These are phyloP conservation scores for Sphaerulina populicola DNA, from an alignment of 2,329 filamentous ascomycete species.

Conservation along the genomic window DNA sequence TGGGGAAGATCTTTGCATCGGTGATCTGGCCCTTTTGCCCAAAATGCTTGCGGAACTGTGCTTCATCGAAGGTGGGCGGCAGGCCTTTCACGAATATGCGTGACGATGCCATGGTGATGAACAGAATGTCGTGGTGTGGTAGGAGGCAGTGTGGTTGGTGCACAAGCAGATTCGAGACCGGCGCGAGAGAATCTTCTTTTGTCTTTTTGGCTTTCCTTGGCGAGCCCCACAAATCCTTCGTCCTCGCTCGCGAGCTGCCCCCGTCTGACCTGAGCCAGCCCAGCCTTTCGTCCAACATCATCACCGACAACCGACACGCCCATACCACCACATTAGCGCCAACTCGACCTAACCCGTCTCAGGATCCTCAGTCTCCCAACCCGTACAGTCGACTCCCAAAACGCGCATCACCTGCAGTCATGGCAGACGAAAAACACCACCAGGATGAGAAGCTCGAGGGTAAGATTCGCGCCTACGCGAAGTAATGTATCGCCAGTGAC, in stretches of 20 bases:
- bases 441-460: slow-evolving; percentile 58
- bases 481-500: slow-evolving; percentile 5
- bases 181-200: not conserved
- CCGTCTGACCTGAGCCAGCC: too few relatives aligned
- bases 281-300: not conserved
- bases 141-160: not conserved
- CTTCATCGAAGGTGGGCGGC: slow-evolving; percentile 75
- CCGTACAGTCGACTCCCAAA: not conserved
- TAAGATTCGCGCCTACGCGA: slow-evolving; percentile 37
- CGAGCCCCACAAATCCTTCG: not conserved
- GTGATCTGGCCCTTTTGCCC: slow-evolving; percentile 65
- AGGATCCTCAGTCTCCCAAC: not conserved
- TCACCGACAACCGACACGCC: not conserved
- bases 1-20: slow-evolving; percentile 82
- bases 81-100: slow-evolving; percentile 65
- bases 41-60: slow-evolving; percentile 85
- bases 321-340: not conserved
- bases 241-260: not conserved
- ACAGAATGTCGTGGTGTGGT: not conserved
- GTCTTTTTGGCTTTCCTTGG: not conserved
- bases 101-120: slow-evolving; percentile 58
- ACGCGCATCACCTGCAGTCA: slow-evolving; percentile 11
- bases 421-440: slow-evolving; percentile 25
- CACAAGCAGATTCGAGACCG: not conserved
- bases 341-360: not conserved